Evolutionary conservation across 1,284 basidiomycete genomes (phyloP).

Genomic region (Ganoderma sinense): DNA sequence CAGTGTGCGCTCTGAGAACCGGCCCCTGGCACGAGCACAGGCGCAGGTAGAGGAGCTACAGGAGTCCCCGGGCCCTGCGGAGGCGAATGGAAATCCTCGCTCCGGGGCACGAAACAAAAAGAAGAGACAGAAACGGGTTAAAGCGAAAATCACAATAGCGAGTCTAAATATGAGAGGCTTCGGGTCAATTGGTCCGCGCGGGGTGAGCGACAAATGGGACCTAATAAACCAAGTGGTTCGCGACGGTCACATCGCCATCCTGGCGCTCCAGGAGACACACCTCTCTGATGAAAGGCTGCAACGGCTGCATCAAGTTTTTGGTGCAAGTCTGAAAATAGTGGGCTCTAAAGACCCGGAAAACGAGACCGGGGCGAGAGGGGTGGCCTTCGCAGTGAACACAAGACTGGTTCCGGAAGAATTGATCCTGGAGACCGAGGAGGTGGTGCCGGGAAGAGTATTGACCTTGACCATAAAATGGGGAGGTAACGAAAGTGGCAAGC

Average conservation of each 20-base stretch:
- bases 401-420: background rate
- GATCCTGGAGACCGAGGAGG: too few species aligned
- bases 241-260: background rate
- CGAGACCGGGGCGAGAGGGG: background rate
- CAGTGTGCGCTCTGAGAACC: too few species aligned
- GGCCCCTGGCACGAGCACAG: too few species aligned
- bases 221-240: background rate
- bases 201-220: background rate
- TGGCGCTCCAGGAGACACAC: background rate
- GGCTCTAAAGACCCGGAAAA: background rate
- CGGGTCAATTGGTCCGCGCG: too few species aligned
- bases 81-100: too few species aligned
- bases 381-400: background rate
- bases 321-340: background rate
- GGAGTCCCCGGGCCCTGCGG: too few species aligned
- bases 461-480: too few species aligned
- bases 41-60: too few species aligned
- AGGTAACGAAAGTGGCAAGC: too few species aligned
- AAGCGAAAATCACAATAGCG: background rate
- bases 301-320: background rate
- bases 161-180: background rate
- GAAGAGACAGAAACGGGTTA: too few species aligned
- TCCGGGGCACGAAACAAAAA: too few species aligned
- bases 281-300: background rate
- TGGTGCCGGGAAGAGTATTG: too few species aligned